Percentiles rank a stretch among this genome's conserved stretches.
Conservation (phyloP, 257 asterid species). For the Thymus quinquecostatus region DNA sequence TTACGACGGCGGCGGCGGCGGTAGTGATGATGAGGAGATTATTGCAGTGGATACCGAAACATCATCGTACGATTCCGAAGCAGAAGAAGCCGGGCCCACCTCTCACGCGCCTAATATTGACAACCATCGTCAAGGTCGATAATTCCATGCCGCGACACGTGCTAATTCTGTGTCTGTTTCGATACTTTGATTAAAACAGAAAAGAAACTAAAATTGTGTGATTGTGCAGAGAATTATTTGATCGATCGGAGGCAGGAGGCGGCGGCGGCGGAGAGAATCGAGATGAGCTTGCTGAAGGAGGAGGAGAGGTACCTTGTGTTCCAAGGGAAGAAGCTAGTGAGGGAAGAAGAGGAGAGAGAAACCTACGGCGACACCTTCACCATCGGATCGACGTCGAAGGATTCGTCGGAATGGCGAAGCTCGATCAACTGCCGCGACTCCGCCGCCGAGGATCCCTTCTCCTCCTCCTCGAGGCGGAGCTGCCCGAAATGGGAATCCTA, state of each 20-base stretch:
- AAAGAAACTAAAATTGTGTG: neutral
- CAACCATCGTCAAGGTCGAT: constrained; percentile 26
- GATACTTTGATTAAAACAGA: too few species aligned
- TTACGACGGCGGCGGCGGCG: constrained; percentile 28
- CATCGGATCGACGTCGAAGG: constrained; percentile 83
- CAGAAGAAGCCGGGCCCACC: constrained; percentile 46
- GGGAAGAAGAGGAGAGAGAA: constrained; percentile 52
- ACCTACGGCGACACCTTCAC: constrained; percentile 74
- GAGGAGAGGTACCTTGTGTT: constrained; percentile 58
- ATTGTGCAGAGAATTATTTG: constrained; percentile 18
- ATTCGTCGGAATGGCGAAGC: constrained; percentile 91
- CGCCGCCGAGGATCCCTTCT: constrained; percentile 80
- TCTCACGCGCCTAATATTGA: constrained; percentile 32
- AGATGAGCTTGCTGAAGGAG: constrained; percentile 29
- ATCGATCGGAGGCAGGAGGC: constrained; percentile 16
- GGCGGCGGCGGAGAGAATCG: constrained; percentile 32
- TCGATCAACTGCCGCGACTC: constrained; percentile 64
- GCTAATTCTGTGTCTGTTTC: too few species aligned
- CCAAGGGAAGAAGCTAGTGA: constrained; percentile 58
- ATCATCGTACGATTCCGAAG: constrained; percentile 35
- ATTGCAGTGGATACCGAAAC: constrained; percentile 44
- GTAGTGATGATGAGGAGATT: constrained; percentile 37
- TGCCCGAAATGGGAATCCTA: constrained; percentile 98
- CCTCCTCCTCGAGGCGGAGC: constrained; percentile 85
- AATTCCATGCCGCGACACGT: too few species aligned